Evolutionary conservation across 2,329 filamentous ascomycete genomes (phyloP).

Genomic region (Fusarium staphyleae): DNA sequence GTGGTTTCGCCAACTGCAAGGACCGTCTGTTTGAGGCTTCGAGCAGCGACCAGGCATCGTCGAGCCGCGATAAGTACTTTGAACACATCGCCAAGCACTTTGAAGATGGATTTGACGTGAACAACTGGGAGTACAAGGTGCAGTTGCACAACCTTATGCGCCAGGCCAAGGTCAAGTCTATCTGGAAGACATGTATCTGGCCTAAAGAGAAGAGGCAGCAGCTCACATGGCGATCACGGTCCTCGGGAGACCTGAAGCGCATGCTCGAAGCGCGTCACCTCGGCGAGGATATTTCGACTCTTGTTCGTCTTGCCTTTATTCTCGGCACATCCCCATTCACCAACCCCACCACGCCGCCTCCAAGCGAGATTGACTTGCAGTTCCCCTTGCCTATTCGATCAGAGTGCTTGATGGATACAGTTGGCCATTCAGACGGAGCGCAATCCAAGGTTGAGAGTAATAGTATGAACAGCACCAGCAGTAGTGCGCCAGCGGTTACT

Average conservation of each 20-base stretch:
- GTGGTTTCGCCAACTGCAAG: conserved; percentile 53
- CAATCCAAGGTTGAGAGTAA: conserved; percentile 41
- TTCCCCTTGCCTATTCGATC: conserved; percentile 49
- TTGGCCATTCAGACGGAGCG: conserved; percentile 39
- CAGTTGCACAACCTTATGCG: conserved; percentile 55
- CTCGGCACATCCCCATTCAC: conserved; percentile 53
- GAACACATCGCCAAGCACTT: conserved; percentile 57
- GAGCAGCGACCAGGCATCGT: conserved; percentile 46
- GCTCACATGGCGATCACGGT: conserved; percentile 51
- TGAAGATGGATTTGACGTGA: conserved; percentile 52
- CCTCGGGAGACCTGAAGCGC: conserved; percentile 53
- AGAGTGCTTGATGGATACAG: conserved; percentile 47
- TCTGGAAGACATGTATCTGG: conserved; percentile 56
- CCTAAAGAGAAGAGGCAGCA: conserved; percentile 53
- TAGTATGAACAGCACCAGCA: conserved; percentile 19
- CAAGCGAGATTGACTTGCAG: conserved; percentile 49
- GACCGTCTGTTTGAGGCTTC: conserved; percentile 53
- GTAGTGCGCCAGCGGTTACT: conserved; percentile 39
- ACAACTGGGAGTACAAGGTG: conserved; percentile 53
- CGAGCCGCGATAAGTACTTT: conserved; percentile 53
- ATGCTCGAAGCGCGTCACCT: conserved; percentile 55
- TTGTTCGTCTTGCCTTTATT: conserved; percentile 54
- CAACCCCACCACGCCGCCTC: conserved; percentile 46
- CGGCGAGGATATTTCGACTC: conserved; percentile 49
- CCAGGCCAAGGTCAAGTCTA: conserved; percentile 52